Percentiles rank a stretch among this genome's conserved stretches.
phyloP scores from a whole-genome alignment of 2,329 filamentous ascomycete genomes.

The Colletotrichum sp. region DNA sequence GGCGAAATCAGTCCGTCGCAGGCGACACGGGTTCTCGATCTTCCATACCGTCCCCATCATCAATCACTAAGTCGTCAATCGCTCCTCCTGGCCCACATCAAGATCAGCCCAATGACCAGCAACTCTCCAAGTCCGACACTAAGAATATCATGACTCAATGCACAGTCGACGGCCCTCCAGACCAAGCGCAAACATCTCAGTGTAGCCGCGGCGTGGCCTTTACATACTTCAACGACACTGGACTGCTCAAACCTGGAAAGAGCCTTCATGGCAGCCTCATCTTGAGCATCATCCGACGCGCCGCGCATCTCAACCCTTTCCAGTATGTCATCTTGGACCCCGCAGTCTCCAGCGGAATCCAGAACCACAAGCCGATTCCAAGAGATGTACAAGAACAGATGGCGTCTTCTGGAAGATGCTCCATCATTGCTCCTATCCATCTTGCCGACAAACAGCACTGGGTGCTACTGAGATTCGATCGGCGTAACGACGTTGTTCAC shows the following conservation, averaged over 20 bases:
- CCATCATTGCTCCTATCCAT: background rate
- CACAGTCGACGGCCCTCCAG: background rate
- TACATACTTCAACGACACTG: background rate
- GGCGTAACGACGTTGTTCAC: background rate
- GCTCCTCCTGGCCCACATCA: background rate
- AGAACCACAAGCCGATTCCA: background rate
- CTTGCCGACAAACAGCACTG: background rate
- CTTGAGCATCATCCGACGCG: background rate
- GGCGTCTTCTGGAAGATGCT: background rate
- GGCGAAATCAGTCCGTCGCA: background rate
- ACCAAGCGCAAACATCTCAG: background rate
- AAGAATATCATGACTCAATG: background rate
- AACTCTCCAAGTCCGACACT: background rate
- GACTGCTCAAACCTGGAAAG: background rate
- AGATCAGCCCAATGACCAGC: background rate
- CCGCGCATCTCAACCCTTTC: background rate
- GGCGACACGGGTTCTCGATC: background rate
- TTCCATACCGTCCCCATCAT: background rate
- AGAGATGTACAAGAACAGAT: background rate
- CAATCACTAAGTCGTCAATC: background rate
- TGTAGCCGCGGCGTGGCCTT: background rate
- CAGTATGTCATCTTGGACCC: background rate
- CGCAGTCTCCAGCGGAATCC: background rate
- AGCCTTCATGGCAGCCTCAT: background rate
- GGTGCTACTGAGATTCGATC: background rate